phyloP scores from a whole-genome alignment of 139 green algal genomes.

The Desmodesmus armatus region DNA sequence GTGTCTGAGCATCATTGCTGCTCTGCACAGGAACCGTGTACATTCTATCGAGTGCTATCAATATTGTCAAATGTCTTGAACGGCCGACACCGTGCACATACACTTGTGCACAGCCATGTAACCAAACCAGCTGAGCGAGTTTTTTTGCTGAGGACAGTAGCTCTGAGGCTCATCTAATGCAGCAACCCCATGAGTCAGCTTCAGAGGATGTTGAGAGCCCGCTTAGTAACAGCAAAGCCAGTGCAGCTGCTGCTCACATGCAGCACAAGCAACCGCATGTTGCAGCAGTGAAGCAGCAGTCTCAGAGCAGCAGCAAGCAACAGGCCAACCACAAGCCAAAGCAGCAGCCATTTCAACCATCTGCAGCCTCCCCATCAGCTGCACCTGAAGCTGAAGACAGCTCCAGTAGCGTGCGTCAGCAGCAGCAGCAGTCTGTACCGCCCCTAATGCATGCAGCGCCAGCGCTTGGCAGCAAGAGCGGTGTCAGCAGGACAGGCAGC shows the following conservation, averaged over 20 bases:
- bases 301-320: not conserved
- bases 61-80: too few species aligned
- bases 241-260: not conserved
- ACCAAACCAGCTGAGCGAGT: too few species aligned
- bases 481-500: not conserved
- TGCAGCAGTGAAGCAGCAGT: not conserved
- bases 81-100: too few species aligned
- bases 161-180: too few species aligned
- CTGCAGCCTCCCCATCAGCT: not conserved
- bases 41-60: too few species aligned
- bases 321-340: not conserved
- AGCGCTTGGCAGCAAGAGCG: conserved; percentile 5
- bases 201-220: too few species aligned
- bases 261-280: not conserved
- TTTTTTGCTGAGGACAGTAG: too few species aligned
- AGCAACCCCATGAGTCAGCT: too few species aligned
- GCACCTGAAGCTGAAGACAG: not conserved
- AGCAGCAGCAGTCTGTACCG: not conserved
- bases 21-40: too few species aligned
- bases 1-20: too few species aligned
- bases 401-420: not conserved
- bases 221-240: not conserved
- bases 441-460: not conserved
- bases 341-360: not conserved
- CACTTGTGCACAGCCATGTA: too few species aligned